Percentiles rank a stretch among this genome's conserved stretches.
phyloP scores from a whole-genome alignment of 352 stramenopile genomes.

The Globisporangium solare region DNA sequence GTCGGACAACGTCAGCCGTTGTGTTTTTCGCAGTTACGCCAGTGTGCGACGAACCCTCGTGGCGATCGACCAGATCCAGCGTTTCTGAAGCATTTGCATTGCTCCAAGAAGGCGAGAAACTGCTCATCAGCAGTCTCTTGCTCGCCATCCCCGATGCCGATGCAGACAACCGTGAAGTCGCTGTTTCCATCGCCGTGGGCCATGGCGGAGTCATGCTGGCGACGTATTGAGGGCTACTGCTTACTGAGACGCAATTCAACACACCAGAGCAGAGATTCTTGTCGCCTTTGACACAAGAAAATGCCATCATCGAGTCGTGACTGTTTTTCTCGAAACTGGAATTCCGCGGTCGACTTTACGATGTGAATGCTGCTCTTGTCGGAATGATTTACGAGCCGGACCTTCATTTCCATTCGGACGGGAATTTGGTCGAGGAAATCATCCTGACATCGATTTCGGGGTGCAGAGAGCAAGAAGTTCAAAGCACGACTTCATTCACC shows the following conservation, averaged over 20 bases:
- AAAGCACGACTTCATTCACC: slow-evolving; percentile 5
- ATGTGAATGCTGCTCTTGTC: slow-evolving; percentile 44
- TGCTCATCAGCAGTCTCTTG: slow-evolving; percentile 29
- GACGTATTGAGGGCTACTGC: slow-evolving; percentile 29
- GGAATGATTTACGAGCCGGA: slow-evolving; percentile 52
- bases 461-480: not conserved
- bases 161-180: slow-evolving; percentile 27
- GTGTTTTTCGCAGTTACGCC: slow-evolving; percentile 40
- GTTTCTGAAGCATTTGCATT: slow-evolving; percentile 13
- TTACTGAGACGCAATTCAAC: slow-evolving; percentile 18
- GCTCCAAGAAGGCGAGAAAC: slow-evolving; percentile 37
- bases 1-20: slow-evolving; percentile 5
- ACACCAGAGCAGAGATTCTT: not conserved
- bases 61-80: slow-evolving; percentile 12
- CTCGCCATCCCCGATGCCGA: slow-evolving; percentile 29
- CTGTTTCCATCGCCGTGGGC: slow-evolving; percentile 25
- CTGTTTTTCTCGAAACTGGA: slow-evolving; percentile 40
- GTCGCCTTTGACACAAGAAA: slow-evolving; percentile 2
- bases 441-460: slow-evolving; percentile 4
- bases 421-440: slow-evolving; percentile 33
- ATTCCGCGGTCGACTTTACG: slow-evolving; percentile 26
- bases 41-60: slow-evolving; percentile 53
- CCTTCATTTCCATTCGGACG: slow-evolving; percentile 45
- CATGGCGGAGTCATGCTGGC: slow-evolving; percentile 56
- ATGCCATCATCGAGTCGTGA: slow-evolving; percentile 17